Evolutionary conservation across 1,284 basidiomycete genomes (phyloP).

Genomic region (Microbotryum lychnidis-dioicae): DNA sequence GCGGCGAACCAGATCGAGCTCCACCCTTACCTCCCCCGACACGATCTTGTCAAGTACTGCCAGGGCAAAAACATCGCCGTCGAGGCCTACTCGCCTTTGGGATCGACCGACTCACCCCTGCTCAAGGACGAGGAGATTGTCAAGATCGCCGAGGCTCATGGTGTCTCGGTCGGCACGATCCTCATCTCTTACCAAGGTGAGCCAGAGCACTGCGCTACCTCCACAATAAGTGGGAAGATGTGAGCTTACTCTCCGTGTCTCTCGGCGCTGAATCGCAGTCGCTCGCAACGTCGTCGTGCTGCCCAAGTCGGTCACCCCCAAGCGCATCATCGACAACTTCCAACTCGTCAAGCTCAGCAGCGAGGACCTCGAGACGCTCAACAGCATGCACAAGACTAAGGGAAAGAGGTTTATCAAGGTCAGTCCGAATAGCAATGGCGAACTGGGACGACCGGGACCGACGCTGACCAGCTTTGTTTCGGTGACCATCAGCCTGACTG

Average conservation of each 20-base stretch:
- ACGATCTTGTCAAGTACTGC: conserved; percentile 59
- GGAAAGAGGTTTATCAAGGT: conserved; percentile 21
- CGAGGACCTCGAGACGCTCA: conserved; percentile 55
- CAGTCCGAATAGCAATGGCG: background rate
- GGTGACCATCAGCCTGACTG: conserved; percentile 12
- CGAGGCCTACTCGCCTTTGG: conserved; percentile 77
- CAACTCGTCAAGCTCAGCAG: conserved; percentile 55
- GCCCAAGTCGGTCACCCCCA: conserved; percentile 66
- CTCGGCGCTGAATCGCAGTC: conserved; percentile 41
- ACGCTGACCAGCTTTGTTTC: background rate
- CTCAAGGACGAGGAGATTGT: conserved; percentile 57
- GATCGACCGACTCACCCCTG: conserved; percentile 64
- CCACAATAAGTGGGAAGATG: background rate
- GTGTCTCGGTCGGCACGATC: conserved; percentile 54
- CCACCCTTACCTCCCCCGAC: conserved; percentile 48
- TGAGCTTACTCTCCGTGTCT: background rate
- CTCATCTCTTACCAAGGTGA: conserved; percentile 45
- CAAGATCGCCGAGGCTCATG: conserved; percentile 48
- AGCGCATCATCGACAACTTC: conserved; percentile 64
- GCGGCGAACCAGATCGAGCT: conserved; percentile 53
- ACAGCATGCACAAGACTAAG: conserved; percentile 22
- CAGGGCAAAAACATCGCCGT: conserved; percentile 60
- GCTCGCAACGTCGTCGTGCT: conserved; percentile 60
- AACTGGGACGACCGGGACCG: no score
- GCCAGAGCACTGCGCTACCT: background rate